These are phyloP conservation scores for Verticillium nonalfalfae DNA, from an alignment of 2,329 filamentous ascomycete species.

Conservation along the genomic window DNA sequence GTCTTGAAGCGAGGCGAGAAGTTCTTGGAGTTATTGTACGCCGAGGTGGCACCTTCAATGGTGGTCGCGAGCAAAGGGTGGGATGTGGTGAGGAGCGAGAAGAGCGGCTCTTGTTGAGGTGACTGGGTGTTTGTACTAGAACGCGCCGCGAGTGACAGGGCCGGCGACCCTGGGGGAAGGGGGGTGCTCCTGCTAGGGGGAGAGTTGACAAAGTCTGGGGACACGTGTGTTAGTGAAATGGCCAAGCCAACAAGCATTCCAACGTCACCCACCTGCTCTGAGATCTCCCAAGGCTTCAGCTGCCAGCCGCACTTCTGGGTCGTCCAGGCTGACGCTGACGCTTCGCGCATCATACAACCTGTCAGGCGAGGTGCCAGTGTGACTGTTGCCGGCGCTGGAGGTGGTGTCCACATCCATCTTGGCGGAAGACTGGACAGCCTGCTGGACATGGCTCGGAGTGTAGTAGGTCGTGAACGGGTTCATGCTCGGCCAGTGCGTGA, in stretches of 20 bases:
- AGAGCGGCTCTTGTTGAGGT: slow-evolving; percentile 66
- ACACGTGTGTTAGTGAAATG: slow-evolving; percentile 1
- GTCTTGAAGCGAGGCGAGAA: slow-evolving; percentile 85
- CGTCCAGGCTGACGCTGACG: slow-evolving; percentile 53
- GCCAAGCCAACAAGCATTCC: background rate
- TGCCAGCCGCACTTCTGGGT: slow-evolving; percentile 62
- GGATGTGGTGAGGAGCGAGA: slow-evolving; percentile 80
- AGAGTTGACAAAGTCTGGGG: slow-evolving; percentile 59
- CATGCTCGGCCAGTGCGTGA: slow-evolving; percentile 39
- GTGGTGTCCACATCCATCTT: slow-evolving; percentile 41
- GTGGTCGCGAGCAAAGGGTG: slow-evolving; percentile 82
- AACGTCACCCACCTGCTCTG: slow-evolving; percentile 53
- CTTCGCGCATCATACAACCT: slow-evolving; percentile 35
- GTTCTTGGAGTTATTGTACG: slow-evolving; percentile 82
- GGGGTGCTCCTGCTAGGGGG: slow-evolving; percentile 41
- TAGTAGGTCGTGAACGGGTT: slow-evolving; percentile 45
- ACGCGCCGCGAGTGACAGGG: slow-evolving; percentile 24
- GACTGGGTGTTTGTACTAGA: slow-evolving; percentile 29
- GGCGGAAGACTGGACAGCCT: slow-evolving; percentile 33
- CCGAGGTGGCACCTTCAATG: slow-evolving; percentile 76
- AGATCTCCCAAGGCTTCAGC: slow-evolving; percentile 72
- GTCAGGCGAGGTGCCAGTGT: slow-evolving; percentile 39
- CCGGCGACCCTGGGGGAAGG: slow-evolving; percentile 27
- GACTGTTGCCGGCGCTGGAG: slow-evolving; percentile 27
- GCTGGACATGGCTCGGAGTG: slow-evolving; percentile 33